These are phyloP conservation scores for Jimgerdemannia lactiflua DNA, from an alignment of 192 early-diverging fungal species.

Conservation along the genomic window DNA sequence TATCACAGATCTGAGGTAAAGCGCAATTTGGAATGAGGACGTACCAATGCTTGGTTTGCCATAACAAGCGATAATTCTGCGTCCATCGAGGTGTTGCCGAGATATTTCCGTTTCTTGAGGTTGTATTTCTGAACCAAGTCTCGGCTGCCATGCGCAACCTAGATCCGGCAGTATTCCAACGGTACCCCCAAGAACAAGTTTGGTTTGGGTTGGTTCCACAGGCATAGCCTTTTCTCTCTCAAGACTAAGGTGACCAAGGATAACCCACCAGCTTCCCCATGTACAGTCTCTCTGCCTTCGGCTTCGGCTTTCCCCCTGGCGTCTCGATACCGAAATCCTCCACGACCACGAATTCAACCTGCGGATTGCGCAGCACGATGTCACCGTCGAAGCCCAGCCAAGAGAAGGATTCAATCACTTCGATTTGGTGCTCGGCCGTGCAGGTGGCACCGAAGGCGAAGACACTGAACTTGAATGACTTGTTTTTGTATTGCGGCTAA, in stretches of 20 bases:
- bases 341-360: slow-evolving; percentile 68
- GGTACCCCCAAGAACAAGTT: too few relatives aligned
- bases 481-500: slow-evolving; percentile 45
- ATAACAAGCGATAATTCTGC: slow-evolving; percentile 95
- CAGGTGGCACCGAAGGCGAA: slow-evolving; percentile 75
- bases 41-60: slow-evolving; percentile 90
- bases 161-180: too few relatives aligned
- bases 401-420: slow-evolving; percentile 78
- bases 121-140: slow-evolving; percentile 80
- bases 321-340: slow-evolving; percentile 73
- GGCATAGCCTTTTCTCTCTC: not conserved
- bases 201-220: too few relatives aligned
- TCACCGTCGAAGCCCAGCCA: slow-evolving; percentile 83
- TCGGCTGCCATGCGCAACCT: slow-evolving; percentile 69
- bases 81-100: slow-evolving; percentile 98
- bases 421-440: slow-evolving; percentile 68
- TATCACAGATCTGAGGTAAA: too few relatives aligned
- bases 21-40: not conserved
- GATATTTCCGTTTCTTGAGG: slow-evolving; percentile 91
- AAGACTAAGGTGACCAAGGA: not conserved
- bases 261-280: slow-evolving; percentile 5
- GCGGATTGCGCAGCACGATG: slow-evolving; percentile 81
- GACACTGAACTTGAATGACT: slow-evolving; percentile 76
- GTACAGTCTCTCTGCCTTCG: slow-evolving; percentile 9
- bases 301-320: not conserved